Conservation (phyloP, 73 alveolate genomes). For the Durusdinium trenchii region DNA sequence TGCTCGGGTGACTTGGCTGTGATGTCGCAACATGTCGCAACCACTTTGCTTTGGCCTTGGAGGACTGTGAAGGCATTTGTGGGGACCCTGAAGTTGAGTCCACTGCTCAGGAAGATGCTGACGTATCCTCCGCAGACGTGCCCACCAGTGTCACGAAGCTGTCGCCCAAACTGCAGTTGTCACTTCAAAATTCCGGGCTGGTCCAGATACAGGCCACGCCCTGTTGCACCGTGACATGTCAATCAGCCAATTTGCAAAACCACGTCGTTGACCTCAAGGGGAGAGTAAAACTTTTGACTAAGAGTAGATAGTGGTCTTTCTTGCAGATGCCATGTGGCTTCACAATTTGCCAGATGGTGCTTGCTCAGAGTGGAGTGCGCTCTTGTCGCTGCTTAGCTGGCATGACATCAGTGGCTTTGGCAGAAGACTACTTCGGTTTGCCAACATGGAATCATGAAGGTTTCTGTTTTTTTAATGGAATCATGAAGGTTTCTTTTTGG, state of each 20-base stretch:
- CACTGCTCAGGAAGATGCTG: slow-evolving; percentile 11
- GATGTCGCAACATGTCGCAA: not conserved
- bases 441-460: too few species aligned
- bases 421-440: not conserved
- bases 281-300: not conserved
- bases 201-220: slow-evolving; percentile 55
- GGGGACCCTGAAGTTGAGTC: not conserved
- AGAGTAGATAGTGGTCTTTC: not conserved
- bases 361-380: slow-evolving; percentile 65
- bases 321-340: not conserved
- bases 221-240: too few species aligned
- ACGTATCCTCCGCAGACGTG: not conserved
- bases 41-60: not conserved
- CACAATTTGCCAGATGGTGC: slow-evolving; percentile 26
- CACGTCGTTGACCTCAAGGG: not conserved
- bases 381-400: slow-evolving; percentile 18
- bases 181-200: not conserved
- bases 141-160: slow-evolving; percentile 54
- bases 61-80: too few species aligned
- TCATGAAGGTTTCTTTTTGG: too few species aligned
- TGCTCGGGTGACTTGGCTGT: not conserved
- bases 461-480: too few species aligned
- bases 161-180: not conserved
- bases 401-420: not conserved
- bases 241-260: too few species aligned